Base-by-base conservation (phyloP, 2,329 filamentous ascomycete genomes). In the Aspergillus tubingensis region DNA sequence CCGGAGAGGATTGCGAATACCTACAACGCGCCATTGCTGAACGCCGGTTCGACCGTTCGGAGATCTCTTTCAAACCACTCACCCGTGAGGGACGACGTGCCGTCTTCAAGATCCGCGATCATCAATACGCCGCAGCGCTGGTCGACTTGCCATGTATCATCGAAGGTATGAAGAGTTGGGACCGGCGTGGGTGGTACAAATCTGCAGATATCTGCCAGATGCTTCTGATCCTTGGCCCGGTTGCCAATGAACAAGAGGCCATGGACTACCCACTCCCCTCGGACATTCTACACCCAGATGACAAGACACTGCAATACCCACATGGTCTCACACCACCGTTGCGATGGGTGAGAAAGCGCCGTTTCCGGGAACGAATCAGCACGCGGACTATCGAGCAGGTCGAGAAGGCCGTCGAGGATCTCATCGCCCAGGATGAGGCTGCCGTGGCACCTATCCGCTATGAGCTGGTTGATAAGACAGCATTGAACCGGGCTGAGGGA, bases 101-200 rank as follows among this genome's bases (percentile, higher is more conserved):
- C 1, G 80, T 91, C 63, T 76, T 96, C 36, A 86, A 82, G 3
- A 84, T 96, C 62, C 86, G 88, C 63, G 87, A 87, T 4, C 84
- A 86, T 54, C 82, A 85, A 52, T 96, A 91, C 72, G 92, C 91
- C 0, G 91, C 90, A 23, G 85, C 88, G 19, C 82, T 96, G 74
- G 88, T 96, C 8, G 92, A 96, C 68, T 78, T 96, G 32, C 92
- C 92, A 0, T 95, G 91, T 61, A 91, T 96, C 60, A 88, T 93
- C 5, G 92, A 96, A 73, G 89, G 88, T 7, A 92, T 95, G 89
- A 96, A 96, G 81, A 93, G 90, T 61, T 96, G 92, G 91, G 92
- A 96, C 73, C 88, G 88, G 70, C 92, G 91, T 70, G 85, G 88
- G 17, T 92, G 93, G 81, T 92, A 93, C 81, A 96, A 96, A 79